Base-by-base conservation (phyloP, 306 rosid species). In the Neltuma alba region DNA sequence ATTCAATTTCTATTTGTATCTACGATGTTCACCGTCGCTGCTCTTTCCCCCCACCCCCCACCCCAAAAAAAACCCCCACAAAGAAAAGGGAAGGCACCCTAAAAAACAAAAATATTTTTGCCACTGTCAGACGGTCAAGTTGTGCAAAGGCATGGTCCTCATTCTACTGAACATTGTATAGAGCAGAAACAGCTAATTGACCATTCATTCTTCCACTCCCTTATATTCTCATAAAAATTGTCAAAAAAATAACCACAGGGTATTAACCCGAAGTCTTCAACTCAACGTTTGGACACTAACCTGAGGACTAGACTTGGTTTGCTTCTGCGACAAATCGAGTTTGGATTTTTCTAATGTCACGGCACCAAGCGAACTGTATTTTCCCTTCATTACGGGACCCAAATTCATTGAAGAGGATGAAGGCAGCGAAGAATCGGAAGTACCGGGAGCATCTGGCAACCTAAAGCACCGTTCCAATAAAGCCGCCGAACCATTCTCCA, bases 281-380 rank as follows among this genome's bases (percentile, higher is more conserved):
- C 5, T 1, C 23, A 69, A 82, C 70, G 61, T 83, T 23, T 41
- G 14, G 54, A 18, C 18, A 86, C 85, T 45, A 63, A 88, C 99
- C 97, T 95, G 92, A 15, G 97, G 97, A 72, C 93, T 79, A 63
- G 97, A 86, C 86, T 13, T 64, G 36, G 92, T 80, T 75, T 93
- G 93, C 89, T 91, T 87, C 87, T 93, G 96, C 9, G 94, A 3
- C 36, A 82, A 9, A 82, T 95, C 96, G 36, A 95, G 91, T 86
- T 95, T 95, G 1, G 92, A 83, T 86, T 95, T 95, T 85, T 95
- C 99, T 74, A 95, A 86, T 13, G 99, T 95, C 57, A 86, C 97
- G 16, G 99, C 62, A 45, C 97, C 94, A 9, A 87, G 54, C n/a
- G 98, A 25, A 76, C 99, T 92, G 77, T 58, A 89, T 81, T 93